Conservation (phyloP, 768 basidiomycete species). For the Pluteus cervinus region DNA sequence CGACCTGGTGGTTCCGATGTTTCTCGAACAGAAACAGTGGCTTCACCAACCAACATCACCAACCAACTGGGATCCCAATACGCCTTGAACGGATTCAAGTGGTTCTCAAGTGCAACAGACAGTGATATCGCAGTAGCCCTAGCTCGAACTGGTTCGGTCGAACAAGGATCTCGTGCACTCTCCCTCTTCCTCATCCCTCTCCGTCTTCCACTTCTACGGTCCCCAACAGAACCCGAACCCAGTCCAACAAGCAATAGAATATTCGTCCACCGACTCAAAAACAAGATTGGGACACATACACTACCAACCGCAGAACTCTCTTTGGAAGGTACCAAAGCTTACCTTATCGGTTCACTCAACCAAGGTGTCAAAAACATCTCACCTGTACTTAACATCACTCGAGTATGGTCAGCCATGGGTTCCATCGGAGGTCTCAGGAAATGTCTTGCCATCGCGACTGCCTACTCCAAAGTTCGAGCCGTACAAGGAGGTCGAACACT, state of each 20-base stretch:
- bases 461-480: conserved; percentile 55
- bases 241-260: conserved; percentile 58
- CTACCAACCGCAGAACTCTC: conserved; percentile 74
- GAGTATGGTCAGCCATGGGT: conserved; percentile 55
- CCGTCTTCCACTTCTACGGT: conserved; percentile 43
- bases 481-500: conserved; percentile 46
- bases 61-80: conserved; percentile 45
- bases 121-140: conserved; percentile 66
- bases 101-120: conserved; percentile 83
- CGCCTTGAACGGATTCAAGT: conserved; percentile 66
- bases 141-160: conserved; percentile 57
- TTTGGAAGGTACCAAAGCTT: conserved; percentile 51
- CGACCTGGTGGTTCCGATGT: conserved; percentile 73
- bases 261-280: conserved; percentile 66
- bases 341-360: conserved; percentile 52
- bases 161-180: conserved; percentile 56
- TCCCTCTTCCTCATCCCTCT: conserved; percentile 75
- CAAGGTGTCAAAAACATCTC: conserved; percentile 63
- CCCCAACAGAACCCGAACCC: conserved; percentile 32
- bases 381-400: conserved; percentile 73
- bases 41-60: conserved; percentile 28
- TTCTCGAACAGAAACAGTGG: conserved; percentile 65
- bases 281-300: conserved; percentile 71
- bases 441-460: conserved; percentile 57
- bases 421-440: conserved; percentile 54